Conservation (phyloP, 1,139 yeast species). For the Fermentozyma sake region DNA sequence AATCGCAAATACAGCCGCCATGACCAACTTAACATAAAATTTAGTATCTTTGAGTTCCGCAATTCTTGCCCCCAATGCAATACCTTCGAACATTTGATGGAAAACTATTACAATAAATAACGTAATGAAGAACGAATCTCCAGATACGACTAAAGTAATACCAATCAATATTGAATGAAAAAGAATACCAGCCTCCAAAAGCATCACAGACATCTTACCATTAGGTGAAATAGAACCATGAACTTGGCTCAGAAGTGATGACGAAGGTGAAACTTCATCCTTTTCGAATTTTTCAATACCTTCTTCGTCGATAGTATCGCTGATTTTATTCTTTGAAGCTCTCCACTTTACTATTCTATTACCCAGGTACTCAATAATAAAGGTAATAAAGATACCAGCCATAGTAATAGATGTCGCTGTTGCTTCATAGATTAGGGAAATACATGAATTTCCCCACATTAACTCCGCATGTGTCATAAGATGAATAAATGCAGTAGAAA, state of each 20-base stretch:
- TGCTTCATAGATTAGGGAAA: conserved; percentile 9
- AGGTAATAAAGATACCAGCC: conserved; percentile 19
- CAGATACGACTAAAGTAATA: conserved; percentile 23
- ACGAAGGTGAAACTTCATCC: conserved; percentile 1
- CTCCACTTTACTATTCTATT: conserved; percentile 1
- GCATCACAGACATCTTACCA: conserved; percentile 12
- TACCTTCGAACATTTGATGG: conserved; percentile 17
- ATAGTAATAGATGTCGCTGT: conserved; percentile 13
- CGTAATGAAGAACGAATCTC: conserved; percentile 19
- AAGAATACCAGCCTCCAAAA: conserved; percentile 22
- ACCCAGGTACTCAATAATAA: conserved; percentile 1
- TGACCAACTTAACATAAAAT: conserved; percentile 8
- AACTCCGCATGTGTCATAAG: conserved; percentile 17
- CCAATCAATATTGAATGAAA: conserved; percentile 25
- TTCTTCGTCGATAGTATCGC: conserved; percentile 1
- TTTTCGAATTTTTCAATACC: conserved; percentile 5
- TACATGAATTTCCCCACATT: conserved; percentile 25
- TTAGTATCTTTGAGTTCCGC: conserved; percentile 10
- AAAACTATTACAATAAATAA: conserved; percentile 16
- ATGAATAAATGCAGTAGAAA: conserved; percentile 26
- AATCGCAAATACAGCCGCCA: conserved; percentile 17
- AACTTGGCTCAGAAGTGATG: conserved; percentile 1
- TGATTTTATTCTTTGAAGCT: not conserved
- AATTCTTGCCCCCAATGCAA: conserved; percentile 15
- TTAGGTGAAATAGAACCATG: conserved; percentile 1